These are phyloP conservation scores for Hericium coralloides DNA, from an alignment of 768 basidiomycete species.

Conservation along the genomic window DNA sequence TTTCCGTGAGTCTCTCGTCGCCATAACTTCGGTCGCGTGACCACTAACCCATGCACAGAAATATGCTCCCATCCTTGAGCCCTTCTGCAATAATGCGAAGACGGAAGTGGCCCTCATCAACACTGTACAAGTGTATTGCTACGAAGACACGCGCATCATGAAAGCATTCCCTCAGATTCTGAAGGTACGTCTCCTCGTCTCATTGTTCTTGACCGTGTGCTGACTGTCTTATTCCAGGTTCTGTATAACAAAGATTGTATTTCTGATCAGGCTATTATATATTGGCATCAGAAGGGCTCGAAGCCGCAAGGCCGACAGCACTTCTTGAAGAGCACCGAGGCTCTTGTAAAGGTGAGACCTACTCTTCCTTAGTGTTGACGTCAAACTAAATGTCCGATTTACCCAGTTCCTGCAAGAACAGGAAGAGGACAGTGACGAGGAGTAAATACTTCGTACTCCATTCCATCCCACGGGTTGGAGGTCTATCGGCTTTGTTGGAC, in stretches of 20 bases:
- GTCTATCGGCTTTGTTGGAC: too few relatives aligned
- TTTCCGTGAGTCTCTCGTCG: slow-evolving; percentile 50
- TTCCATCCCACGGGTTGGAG: too few relatives aligned
- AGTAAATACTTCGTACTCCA: slow-evolving; percentile 24
- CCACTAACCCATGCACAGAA: slow-evolving; percentile 36
- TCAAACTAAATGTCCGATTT: not conserved
- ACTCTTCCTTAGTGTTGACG: not conserved
- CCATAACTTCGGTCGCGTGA: not conserved
- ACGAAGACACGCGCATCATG: slow-evolving; percentile 92
- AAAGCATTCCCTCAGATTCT: slow-evolving; percentile 93
- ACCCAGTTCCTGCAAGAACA: slow-evolving; percentile 83
- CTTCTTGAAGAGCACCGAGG: slow-evolving; percentile 82
- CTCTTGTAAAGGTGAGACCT: slow-evolving; percentile 73
- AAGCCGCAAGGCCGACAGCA: slow-evolving; percentile 93
- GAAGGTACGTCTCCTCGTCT: slow-evolving; percentile 41
- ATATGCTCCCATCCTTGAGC: slow-evolving; percentile 78
- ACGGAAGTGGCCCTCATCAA: slow-evolving; percentile 94
- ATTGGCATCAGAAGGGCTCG: slow-evolving; percentile 96
- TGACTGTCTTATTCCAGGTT: slow-evolving; percentile 38
- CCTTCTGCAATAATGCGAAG: slow-evolving; percentile 83
- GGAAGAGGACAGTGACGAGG: slow-evolving; percentile 72
- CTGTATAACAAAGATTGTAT: slow-evolving; percentile 95
- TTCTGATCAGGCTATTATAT: slow-evolving; percentile 93
- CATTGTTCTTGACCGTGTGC: not conserved
- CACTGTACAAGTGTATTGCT: slow-evolving; percentile 90